phyloP scores from a whole-genome alignment of 2,329 filamentous ascomycete species.

The Xylaria sp. region DNA sequence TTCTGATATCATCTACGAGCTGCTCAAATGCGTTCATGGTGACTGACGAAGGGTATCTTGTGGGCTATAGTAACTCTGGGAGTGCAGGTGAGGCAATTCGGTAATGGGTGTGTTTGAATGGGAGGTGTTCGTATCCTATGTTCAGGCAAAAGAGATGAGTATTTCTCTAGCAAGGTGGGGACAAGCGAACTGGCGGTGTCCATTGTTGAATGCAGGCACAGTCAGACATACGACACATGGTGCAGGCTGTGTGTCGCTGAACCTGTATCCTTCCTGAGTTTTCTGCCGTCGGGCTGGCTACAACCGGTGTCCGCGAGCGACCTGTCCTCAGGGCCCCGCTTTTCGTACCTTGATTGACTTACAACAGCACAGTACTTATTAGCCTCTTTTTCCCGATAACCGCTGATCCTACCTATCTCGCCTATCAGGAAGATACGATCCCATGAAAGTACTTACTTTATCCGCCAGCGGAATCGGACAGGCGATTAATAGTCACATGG shows the following conservation, averaged over 20 bases:
- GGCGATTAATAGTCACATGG: conserved; percentile 9
- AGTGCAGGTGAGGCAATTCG: conserved; percentile 24
- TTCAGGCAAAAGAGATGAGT: neutral
- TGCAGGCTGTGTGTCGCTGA: conserved; percentile 3
- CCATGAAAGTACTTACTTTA: conserved; percentile 1
- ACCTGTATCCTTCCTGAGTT: conserved; percentile 9
- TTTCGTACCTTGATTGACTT: conserved; percentile 21
- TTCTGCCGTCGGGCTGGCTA: conserved; percentile 8
- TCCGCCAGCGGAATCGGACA: neutral
- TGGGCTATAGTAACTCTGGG: conserved; percentile 12
- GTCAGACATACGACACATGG: conserved; percentile 21
- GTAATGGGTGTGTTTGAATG: conserved; percentile 15
- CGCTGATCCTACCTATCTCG: conserved; percentile 19
- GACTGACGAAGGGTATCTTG: conserved; percentile 16
- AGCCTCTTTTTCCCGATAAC: conserved; percentile 13
- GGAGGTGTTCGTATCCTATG: neutral
- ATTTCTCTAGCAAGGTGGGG: conserved; percentile 22
- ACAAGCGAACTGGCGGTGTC: conserved; percentile 38
- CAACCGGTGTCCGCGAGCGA: neutral
- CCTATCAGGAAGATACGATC: neutral
- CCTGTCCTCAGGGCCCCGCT: conserved; percentile 20
- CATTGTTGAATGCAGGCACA: conserved; percentile 13
- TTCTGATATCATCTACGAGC: conserved; percentile 78
- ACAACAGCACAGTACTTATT: conserved; percentile 12
- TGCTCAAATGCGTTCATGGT: conserved; percentile 67